phyloP scores from a whole-genome alignment of 2,329 filamentous ascomycete genomes.

The Colletotrichum salicis region DNA sequence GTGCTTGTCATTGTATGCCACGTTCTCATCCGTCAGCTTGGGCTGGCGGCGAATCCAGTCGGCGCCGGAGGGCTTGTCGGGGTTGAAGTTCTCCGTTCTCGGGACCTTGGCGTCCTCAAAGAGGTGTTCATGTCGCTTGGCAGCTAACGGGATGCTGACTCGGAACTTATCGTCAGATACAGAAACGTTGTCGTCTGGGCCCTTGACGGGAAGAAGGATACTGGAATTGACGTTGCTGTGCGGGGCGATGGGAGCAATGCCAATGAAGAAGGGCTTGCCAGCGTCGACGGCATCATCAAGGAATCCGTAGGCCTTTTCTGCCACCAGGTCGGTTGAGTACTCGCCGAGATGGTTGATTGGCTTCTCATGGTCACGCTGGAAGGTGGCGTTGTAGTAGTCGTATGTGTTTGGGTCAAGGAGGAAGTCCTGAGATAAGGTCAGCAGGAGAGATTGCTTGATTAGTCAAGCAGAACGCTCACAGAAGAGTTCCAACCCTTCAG shows the following conservation, averaged over 20 bases:
- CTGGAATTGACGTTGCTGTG: slow-evolving; percentile 44
- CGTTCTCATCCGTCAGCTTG: slow-evolving; percentile 42
- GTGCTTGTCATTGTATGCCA: slow-evolving; percentile 51
- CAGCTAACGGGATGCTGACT: slow-evolving; percentile 41
- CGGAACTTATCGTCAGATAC: slow-evolving; percentile 61
- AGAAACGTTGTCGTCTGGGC: slow-evolving; percentile 63
- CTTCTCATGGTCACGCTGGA: slow-evolving; percentile 66
- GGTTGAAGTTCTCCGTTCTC: slow-evolving; percentile 74
- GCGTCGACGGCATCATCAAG: slow-evolving; percentile 69
- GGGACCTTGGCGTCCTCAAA: slow-evolving; percentile 70
- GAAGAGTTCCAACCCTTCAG: slow-evolving; percentile 67
- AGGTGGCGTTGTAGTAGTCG: slow-evolving; percentile 72
- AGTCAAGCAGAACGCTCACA: background rate
- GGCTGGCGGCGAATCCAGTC: slow-evolving; percentile 56
- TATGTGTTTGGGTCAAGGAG: slow-evolving; percentile 76
- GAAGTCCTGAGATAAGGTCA: slow-evolving; percentile 47
- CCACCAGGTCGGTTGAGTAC: slow-evolving; percentile 66
- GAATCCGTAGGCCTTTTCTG: slow-evolving; percentile 67
- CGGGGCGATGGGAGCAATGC: slow-evolving; percentile 59
- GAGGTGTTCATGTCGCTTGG: slow-evolving; percentile 67
- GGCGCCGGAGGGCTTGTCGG: slow-evolving; percentile 52
- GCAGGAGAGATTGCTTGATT: background rate
- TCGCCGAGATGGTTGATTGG: slow-evolving; percentile 53
- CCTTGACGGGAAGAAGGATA: slow-evolving; percentile 63
- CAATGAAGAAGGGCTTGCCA: slow-evolving; percentile 65